Conservation (phyloP, 306 rosid genomes). For the Cicer yamashitae region DNA sequence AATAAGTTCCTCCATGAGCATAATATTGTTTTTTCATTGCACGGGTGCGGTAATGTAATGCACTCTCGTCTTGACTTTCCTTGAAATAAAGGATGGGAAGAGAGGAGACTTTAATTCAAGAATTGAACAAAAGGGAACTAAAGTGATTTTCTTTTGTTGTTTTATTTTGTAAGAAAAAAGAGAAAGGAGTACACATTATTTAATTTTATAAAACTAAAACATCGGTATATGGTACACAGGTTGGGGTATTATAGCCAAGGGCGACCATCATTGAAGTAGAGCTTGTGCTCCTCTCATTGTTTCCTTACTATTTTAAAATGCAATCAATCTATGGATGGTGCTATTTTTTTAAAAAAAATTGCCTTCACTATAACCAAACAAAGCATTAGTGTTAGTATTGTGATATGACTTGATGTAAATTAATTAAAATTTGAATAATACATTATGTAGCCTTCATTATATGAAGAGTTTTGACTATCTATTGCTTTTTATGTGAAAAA, state of each 20-base stretch:
- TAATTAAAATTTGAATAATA: background rate
- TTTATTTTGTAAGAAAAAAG: background rate
- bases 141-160: slow-evolving; percentile 16
- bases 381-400: slow-evolving; percentile 9
- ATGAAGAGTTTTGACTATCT: slow-evolving; percentile 4
- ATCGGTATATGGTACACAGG: background rate
- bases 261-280: slow-evolving; percentile 19
- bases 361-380: slow-evolving; percentile 7
- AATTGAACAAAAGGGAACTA: slow-evolving; percentile 17
- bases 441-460: background rate
- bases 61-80: slow-evolving; percentile 22
- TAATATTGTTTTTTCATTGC: slow-evolving; percentile 3
- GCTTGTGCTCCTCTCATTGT: background rate
- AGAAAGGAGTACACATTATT: background rate
- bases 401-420: slow-evolving; percentile 16
- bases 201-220: slow-evolving; percentile 3
- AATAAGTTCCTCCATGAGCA: slow-evolving; percentile 21
- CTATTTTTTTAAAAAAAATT: background rate
- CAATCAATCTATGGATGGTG: slow-evolving; percentile 11
- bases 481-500: slow-evolving; percentile 36
- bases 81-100: slow-evolving; percentile 2
- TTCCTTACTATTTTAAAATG: background rate
- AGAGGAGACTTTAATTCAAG: slow-evolving; percentile 7
- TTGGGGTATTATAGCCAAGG: slow-evolving; percentile 12
- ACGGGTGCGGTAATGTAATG: background rate